Base-by-base conservation (phyloP, 805 yeast genomes). In the Candida orba region DNA sequence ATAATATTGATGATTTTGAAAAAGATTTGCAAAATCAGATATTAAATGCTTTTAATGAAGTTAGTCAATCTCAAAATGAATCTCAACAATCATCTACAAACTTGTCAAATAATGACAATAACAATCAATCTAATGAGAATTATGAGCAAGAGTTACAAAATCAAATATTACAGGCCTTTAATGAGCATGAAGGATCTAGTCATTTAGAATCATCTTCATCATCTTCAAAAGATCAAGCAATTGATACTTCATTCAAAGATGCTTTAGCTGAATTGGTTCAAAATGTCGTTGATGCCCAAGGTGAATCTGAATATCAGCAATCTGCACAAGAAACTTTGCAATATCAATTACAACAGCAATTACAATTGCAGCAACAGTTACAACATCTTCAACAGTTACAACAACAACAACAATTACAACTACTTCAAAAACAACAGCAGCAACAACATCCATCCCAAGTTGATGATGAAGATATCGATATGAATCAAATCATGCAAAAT, bases 401-500 rank as follows among this genome's bases (percentile, higher is more conserved):
- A 8, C 40, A 25, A 24, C 41, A 34, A 22, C 33, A 27, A 30
- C 41, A 36, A 27, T 25, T 32, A 5, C 46, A 24, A 13, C 43
- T 32, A 20, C 31, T n/a, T 23, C 42, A 20, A 38, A 34, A 30
- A 18, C 43, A 25, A 23, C 39, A 17, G 33, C 36, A 34, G 18
- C 36, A 37, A n/a, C 43, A 39, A 20, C 47, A 45, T 17, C 24
- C 31, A n/a, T 14, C 32, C 4, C 41, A 42, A 14, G 42, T 40
- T 36, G 54, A 59, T 32, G 73, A 66, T 32, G 75, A 68, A 29
- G 78, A 75, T 24, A 65, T 81, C 46, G 86, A 81, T 53, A 71
- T 84, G 78, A 80, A 77, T 53, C 83, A 77, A 51, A 84, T 84
- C 50, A 73, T 84, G 71, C 87, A 81, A 50, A 81, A 81, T 63